Conservation (phyloP, 2,329 filamentous ascomycete genomes). For the Aspergillus brasiliensis region DNA sequence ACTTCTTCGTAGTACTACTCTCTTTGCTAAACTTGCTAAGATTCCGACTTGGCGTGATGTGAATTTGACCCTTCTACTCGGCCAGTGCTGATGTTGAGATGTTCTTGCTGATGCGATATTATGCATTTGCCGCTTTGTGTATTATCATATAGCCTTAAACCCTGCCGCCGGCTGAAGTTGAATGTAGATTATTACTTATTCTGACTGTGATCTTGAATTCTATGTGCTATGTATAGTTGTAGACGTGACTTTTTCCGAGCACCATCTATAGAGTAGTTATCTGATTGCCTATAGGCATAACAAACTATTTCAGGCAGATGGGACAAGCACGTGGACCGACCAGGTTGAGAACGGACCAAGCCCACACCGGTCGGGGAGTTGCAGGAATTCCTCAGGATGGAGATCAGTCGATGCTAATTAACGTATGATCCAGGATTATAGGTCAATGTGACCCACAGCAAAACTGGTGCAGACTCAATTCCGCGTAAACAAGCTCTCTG, state of each 20-base stretch:
- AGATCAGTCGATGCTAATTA: too few relatives aligned
- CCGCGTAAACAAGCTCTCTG: neutral
- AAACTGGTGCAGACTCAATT: neutral
- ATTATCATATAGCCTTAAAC: slow-evolving; percentile 5
- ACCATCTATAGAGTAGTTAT: too few relatives aligned
- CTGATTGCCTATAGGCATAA: too few relatives aligned
- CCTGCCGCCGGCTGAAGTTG: neutral
- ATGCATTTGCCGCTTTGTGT: slow-evolving; percentile 1
- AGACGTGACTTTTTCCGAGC: too few relatives aligned
- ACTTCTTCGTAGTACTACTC: slow-evolving; percentile 8
- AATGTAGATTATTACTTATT: slow-evolving; percentile 9
- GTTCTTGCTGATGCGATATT: slow-evolving; percentile 1
- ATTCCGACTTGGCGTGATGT: neutral
- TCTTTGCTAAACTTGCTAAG: slow-evolving; percentile 5
- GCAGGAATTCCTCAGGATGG: neutral
- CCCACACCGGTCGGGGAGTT: neutral
- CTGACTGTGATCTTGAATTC: neutral
- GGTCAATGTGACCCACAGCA: neutral
- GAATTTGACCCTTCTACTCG: neutral
- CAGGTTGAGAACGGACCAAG: too few relatives aligned
- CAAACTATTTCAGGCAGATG: too few relatives aligned
- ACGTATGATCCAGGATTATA: neutral
- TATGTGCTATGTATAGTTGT: too few relatives aligned
- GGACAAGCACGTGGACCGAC: too few relatives aligned
- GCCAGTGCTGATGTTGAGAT: neutral